Conservation (phyloP, 495 filamentous ascomycete genomes). For the Parathielavia hyrcaniae region DNA sequence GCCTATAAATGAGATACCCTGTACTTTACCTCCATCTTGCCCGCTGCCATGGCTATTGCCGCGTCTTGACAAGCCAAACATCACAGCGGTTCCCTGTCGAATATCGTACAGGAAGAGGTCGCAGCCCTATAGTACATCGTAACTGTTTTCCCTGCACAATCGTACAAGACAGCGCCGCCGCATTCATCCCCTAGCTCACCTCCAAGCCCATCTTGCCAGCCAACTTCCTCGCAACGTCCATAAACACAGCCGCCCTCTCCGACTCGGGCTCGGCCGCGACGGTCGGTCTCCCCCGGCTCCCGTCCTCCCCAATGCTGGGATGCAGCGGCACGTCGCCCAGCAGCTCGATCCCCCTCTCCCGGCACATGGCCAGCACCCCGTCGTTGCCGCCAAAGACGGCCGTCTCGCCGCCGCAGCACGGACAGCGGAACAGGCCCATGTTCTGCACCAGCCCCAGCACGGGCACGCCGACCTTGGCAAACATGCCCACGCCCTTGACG, state of each 20-base stretch:
- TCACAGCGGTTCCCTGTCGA: not conserved
- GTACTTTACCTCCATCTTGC: not conserved
- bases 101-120: not conserved
- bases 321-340: conserved; percentile 89
- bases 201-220: conserved; percentile 44
- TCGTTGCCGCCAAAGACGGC: conserved; percentile 65
- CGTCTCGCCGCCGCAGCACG: conserved; percentile 65
- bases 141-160: not conserved
- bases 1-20: conserved; percentile 11
- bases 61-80: too few species aligned
- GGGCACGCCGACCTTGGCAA: conserved; percentile 68
- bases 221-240: conserved; percentile 59
- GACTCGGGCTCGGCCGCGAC: conserved; percentile 79
- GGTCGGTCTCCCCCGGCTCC: conserved; percentile 81
- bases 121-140: not conserved
- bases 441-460: conserved; percentile 91
- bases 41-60: not conserved
- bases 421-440: conserved; percentile 84
- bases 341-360: conserved; percentile 62
- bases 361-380: conserved; percentile 40
- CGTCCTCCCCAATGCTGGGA: conserved; percentile 79
- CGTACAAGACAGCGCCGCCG: not conserved
- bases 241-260: conserved; percentile 62
- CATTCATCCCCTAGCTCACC: not conserved
- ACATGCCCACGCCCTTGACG: conserved; percentile 85